Conservation (phyloP, 306 rosid species). For the Prunus armeniaca region DNA sequence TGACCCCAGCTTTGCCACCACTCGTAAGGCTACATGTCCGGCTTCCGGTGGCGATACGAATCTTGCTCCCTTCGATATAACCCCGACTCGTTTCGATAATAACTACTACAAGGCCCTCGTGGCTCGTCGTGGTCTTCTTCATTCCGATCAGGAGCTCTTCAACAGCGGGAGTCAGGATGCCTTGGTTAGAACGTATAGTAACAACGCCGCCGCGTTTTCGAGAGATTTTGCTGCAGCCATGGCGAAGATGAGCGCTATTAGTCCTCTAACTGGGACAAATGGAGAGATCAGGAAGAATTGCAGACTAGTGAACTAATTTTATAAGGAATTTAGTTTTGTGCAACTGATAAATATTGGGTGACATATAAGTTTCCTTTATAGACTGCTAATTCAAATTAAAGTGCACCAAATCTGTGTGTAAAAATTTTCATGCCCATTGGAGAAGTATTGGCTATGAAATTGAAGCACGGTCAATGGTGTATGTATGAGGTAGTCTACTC, state of each 20-base stretch:
- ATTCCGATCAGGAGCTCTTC: conserved; percentile 78
- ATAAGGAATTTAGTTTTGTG: no score
- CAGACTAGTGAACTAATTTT: conserved; percentile 40
- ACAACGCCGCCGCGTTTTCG: conserved; percentile 22
- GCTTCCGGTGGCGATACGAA: conserved; percentile 46
- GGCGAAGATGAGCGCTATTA: conserved; percentile 58
- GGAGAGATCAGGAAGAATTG: conserved; percentile 74
- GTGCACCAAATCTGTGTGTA: no score
- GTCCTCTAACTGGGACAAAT: conserved; percentile 57
- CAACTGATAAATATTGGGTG: no score
- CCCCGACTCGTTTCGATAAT: conserved; percentile 48
- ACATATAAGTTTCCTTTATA: no score
- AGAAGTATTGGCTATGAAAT: no score
- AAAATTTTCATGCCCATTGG: no score
- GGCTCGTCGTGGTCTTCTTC: conserved; percentile 55
- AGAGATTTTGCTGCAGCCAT: conserved; percentile 68
- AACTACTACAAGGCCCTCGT: conserved; percentile 48
- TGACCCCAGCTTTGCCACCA: conserved; percentile 43
- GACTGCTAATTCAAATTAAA: no score
- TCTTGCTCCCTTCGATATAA: conserved; percentile 57
- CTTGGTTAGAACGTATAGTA: conserved; percentile 52
- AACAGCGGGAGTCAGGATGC: conserved; percentile 53
- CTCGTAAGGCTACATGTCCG: conserved; percentile 46
- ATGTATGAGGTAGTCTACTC: no score
- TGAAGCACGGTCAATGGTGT: no score